phyloP scores from a whole-genome alignment of 1,139 yeast genomes.

The Debaryomyces subglobosus region DNA sequence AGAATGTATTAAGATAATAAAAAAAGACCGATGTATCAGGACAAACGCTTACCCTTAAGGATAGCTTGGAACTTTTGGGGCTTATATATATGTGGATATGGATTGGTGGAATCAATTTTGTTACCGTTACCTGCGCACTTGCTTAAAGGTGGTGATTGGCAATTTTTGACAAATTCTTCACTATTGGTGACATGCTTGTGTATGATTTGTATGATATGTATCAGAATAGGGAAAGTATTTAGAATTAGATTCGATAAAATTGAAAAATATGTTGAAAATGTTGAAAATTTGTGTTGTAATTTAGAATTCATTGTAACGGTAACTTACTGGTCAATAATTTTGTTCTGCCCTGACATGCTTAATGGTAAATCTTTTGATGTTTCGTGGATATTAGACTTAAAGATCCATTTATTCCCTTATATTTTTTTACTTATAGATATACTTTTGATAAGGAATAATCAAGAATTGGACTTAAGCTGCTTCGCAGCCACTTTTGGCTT shows the following conservation, averaged over 20 bases:
- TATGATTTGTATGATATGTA: background rate
- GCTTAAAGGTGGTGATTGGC: conserved; percentile 62
- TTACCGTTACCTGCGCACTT: conserved; percentile 50
- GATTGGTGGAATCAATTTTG: conserved; percentile 1
- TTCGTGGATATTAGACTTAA: conserved; percentile 20
- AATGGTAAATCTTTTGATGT: conserved; percentile 24
- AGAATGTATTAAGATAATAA: background rate
- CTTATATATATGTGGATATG: background rate
- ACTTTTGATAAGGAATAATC: conserved; percentile 7
- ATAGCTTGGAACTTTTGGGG: background rate
- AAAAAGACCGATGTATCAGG: background rate
- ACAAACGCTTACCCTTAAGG: background rate
- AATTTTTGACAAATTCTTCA: conserved; percentile 68
- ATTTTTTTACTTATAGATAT: conserved; percentile 12
- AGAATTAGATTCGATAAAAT: background rate
- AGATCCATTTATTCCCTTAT: conserved; percentile 29
- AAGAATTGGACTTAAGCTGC: background rate
- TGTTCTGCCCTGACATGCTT: conserved; percentile 22
- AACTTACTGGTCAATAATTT: conserved; percentile 25
- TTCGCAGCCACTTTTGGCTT: conserved; percentile 2
- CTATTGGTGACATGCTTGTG: conserved; percentile 1
- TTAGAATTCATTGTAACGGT: conserved; percentile 27
- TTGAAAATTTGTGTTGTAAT: conserved; percentile 18
- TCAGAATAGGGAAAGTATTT: background rate
- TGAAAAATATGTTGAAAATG: background rate